Base-by-base conservation (phyloP, 139 green algal genomes). In the Auxenochlorella pyrenoidosa region DNA sequence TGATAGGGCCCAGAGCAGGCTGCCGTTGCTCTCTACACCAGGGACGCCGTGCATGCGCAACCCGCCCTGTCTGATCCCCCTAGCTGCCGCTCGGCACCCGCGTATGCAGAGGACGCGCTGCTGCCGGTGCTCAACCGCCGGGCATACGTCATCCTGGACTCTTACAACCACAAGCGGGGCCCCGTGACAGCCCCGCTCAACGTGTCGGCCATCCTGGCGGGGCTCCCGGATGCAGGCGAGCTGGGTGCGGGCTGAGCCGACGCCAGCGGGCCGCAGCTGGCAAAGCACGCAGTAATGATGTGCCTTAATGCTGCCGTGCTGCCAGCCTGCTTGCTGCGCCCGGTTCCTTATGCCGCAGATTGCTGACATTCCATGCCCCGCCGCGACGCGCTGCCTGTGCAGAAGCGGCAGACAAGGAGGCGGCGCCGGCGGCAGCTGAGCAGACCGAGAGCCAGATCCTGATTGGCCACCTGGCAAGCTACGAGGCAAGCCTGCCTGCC, bases 401-500 rank as follows among this genome's bases (percentile, higher is more conserved):
- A 85, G 80, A 85, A 66, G 80, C 43, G 0, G 60, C 36, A 0
- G 30, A 43, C 30, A 32, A 85, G 40, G 79, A 38, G 36, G 34
- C 41, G 63, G 63, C 60, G 32, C 15, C 59, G 63, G 40, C 38
- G 21, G 22, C 19, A n/a, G 75, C 75, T 16, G 63, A 73, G 36
- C 36, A 75, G 26, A n/a, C 2, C 1, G 10, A 60, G 60, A 86
- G 82, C 66, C 82, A 79, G 66, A 54, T 86, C 43, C 66, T 86
- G 32, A 70, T 86, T 18, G 82, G 82, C 12, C 82, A 86, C 66
- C 82, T 86, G 43, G 82, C 82, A 66, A 86, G 82, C 66, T 86
- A 86, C 44, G 44, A 78, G 77, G 77, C 41, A 44, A 58, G 38
- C 19, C 36, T 19, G 36, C 54, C 54, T 2, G 18, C 15, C 15